These are phyloP conservation scores for Pseudopithomyces chartarum DNA, from an alignment of 2,329 filamentous ascomycete genomes.

Conservation along the genomic window DNA sequence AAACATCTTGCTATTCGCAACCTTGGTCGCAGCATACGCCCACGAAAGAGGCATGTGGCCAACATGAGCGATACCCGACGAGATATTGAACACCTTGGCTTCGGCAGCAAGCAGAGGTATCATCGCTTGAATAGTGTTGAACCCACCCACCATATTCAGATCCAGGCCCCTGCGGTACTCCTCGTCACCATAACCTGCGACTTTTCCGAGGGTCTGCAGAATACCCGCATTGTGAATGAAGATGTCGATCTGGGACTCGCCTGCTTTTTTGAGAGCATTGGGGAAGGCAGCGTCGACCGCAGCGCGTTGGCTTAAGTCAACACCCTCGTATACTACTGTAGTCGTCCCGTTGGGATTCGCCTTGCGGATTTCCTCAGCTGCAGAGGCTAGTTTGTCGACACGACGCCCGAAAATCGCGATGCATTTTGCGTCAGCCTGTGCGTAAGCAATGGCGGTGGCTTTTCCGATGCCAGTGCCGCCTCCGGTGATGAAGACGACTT, in stretches of 20 bases:
- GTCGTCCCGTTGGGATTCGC: slow-evolving; percentile 34
- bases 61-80: slow-evolving; percentile 12
- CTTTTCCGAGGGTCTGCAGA: slow-evolving; percentile 5
- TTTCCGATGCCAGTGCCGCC: slow-evolving; percentile 52
- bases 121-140: slow-evolving; percentile 16
- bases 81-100: slow-evolving; percentile 19
- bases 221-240: slow-evolving; percentile 13
- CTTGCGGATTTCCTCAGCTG: slow-evolving; percentile 20
- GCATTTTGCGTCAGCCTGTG: slow-evolving; percentile 46
- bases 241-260: slow-evolving; percentile 9
- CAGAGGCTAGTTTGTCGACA: slow-evolving; percentile 31
- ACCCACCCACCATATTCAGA: slow-evolving; percentile 19
- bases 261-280: slow-evolving; percentile 7
- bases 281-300: slow-evolving; percentile 11
- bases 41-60: slow-evolving; percentile 7
- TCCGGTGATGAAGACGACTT: slow-evolving; percentile 44
- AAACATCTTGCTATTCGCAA: slow-evolving; percentile 39
- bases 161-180: slow-evolving; percentile 6
- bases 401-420: slow-evolving; percentile 51
- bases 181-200: slow-evolving; percentile 11
- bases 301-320: slow-evolving; percentile 12
- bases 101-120: slow-evolving; percentile 9
- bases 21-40: slow-evolving; percentile 40
- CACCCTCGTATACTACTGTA: slow-evolving; percentile 11
- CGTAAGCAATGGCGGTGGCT: slow-evolving; percentile 48